These are phyloP conservation scores for Strobilomyces dryophilus DNA, from an alignment of 768 basidiomycete species.

Conservation along the genomic window DNA sequence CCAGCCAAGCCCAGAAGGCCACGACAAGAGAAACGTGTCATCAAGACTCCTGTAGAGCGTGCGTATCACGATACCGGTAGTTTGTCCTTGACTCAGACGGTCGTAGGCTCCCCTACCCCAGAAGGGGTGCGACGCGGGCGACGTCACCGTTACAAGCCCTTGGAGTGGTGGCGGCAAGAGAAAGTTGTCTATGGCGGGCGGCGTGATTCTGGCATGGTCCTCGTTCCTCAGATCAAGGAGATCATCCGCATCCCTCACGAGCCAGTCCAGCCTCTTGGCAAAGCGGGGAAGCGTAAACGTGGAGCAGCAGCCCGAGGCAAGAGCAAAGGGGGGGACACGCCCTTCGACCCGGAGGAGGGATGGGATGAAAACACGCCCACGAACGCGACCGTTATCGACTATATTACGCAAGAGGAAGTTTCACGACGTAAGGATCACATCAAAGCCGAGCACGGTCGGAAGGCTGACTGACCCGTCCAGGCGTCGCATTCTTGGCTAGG, in stretches of 20 bases:
- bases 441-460: background rate
- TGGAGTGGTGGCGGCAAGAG: slow-evolving; percentile 94
- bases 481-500: slow-evolving; percentile 71
- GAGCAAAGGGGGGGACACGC: slow-evolving; percentile 30
- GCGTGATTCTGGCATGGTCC: slow-evolving; percentile 43
- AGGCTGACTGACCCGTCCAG: slow-evolving; percentile 35
- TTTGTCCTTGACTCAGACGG: slow-evolving; percentile 7
- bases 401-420: slow-evolving; percentile 53
- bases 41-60: slow-evolving; percentile 22
- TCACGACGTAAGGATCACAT: slow-evolving; percentile 58
- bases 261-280: slow-evolving; percentile 43
- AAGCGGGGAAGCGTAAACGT: slow-evolving; percentile 35
- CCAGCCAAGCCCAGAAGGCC: slow-evolving; percentile 28
- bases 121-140: slow-evolving; percentile 65
- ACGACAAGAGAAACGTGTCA: slow-evolving; percentile 17
- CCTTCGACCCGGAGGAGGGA: slow-evolving; percentile 60
- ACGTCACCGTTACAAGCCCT: slow-evolving; percentile 64
- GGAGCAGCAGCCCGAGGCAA: slow-evolving; percentile 30
- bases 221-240: slow-evolving; percentile 65
- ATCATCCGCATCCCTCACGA: slow-evolving; percentile 56
- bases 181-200: slow-evolving; percentile 73
- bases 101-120: slow-evolving; percentile 24
- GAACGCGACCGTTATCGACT: slow-evolving; percentile 66
- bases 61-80: slow-evolving; percentile 2
- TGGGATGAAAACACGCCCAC: slow-evolving; percentile 82